Conservation (phyloP, 2,329 filamentous ascomycete genomes). For the Colletotrichum sp. region DNA sequence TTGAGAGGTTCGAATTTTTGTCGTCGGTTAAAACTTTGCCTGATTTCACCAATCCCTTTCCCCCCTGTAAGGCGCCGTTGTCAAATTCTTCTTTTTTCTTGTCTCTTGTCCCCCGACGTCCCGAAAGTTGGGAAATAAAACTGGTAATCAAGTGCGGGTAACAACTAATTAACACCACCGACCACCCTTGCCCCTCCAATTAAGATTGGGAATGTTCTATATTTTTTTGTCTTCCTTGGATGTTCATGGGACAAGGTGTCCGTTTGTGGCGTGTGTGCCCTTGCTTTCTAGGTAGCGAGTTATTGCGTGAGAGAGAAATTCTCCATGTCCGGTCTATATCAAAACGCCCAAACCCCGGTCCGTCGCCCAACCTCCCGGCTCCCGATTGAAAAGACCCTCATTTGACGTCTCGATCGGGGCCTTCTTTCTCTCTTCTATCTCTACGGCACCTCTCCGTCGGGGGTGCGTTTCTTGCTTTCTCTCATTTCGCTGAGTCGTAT, state of each 20-base stretch:
- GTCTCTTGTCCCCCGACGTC: neutral
- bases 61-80: neutral
- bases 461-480: neutral
- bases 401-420: neutral
- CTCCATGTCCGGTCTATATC: neutral
- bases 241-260: neutral
- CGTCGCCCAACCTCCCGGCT: neutral
- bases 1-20: neutral
- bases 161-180: neutral
- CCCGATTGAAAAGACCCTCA: neutral
- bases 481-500: neutral
- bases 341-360: neutral
- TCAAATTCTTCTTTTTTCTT: neutral
- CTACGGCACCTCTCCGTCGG: neutral
- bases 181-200: neutral
- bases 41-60: neutral
- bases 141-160: neutral
- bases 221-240: neutral
- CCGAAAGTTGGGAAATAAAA: neutral
- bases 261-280: neutral
- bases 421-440: neutral
- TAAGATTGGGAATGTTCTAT: neutral
- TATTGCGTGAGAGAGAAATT: neutral
- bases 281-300: neutral
- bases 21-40: neutral